These are phyloP conservation scores for Fragaria iinumae DNA, from an alignment of 306 rosid species.

Conservation along the genomic window DNA sequence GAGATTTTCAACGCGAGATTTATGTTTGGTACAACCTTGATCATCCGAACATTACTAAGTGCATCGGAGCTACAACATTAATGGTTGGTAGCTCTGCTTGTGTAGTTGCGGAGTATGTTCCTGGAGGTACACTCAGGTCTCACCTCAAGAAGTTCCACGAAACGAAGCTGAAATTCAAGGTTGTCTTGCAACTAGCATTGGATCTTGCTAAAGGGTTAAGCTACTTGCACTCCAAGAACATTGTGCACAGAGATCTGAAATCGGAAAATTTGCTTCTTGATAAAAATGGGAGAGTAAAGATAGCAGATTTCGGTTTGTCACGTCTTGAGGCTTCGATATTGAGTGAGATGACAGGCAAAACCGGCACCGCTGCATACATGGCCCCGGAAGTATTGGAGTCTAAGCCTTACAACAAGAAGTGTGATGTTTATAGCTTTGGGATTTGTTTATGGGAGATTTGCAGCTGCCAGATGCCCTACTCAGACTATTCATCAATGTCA, in stretches of 20 bases:
- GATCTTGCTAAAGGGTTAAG: slow-evolving; percentile 12
- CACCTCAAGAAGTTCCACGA: neutral
- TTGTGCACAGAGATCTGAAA: slow-evolving; percentile 14
- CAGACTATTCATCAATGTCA: neutral
- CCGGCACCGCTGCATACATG: slow-evolving; percentile 16
- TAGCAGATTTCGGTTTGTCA: slow-evolving; percentile 7
- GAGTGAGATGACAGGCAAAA: slow-evolving; percentile 16
- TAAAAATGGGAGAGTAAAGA: neutral
- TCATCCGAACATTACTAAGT: slow-evolving; percentile 21
- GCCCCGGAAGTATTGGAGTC: slow-evolving; percentile 15
- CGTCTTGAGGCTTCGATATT: neutral
- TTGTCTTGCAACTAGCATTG: neutral
- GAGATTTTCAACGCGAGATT: slow-evolving; percentile 12
- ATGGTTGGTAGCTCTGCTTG: neutral
- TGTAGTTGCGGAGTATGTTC: neutral
- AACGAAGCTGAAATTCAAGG: neutral
- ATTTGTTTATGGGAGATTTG: slow-evolving; percentile 29
- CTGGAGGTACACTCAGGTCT: neutral
- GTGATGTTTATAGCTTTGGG: slow-evolving; percentile 23
- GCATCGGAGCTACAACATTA: slow-evolving; percentile 1
- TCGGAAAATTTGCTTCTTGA: slow-evolving; percentile 6
- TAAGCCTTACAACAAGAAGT: slow-evolving; percentile 12
- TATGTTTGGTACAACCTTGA: slow-evolving; percentile 22
- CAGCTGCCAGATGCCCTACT: neutral
- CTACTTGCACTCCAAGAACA: slow-evolving; percentile 7